A percentile compares a stretch with the other conserved stretches of the same genome.
phyloP scores from a whole-genome alignment of 2,329 filamentous ascomycete species.

The Phyllosticta capitalensis region DNA sequence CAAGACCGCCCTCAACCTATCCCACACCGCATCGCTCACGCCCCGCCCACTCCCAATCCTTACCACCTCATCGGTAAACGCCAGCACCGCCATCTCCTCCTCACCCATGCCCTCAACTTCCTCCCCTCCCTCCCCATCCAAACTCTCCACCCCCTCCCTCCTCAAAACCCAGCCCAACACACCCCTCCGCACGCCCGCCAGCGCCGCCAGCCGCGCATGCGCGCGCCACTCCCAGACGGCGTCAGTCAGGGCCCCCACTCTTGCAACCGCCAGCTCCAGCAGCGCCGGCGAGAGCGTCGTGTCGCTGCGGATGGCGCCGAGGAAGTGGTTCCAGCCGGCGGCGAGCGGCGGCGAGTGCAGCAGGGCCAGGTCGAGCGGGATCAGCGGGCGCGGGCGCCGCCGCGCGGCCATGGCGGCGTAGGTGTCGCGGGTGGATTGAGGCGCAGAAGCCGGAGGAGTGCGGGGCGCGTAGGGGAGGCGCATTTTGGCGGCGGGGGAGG shows the following conservation, averaged over 20 bases:
- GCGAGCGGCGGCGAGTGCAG: conserved; percentile 48
- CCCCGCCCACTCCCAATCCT: conserved; percentile 43
- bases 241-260: conserved; percentile 68
- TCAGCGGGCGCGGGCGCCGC: conserved; percentile 39
- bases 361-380: conserved; percentile 46
- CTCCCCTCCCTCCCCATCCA: conserved; percentile 38
- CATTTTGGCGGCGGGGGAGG: conserved; percentile 31
- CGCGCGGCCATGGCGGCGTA: conserved; percentile 45
- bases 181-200: conserved; percentile 54
- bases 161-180: conserved; percentile 54
- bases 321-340: conserved; percentile 50
- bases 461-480: conserved; percentile 46
- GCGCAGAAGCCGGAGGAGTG: conserved; percentile 36
- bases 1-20: conserved; percentile 50
- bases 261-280: conserved; percentile 72
- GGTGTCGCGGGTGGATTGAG: conserved; percentile 37
- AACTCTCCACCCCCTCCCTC: conserved; percentile 13
- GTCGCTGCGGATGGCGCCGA: conserved; percentile 45
- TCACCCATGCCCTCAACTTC: conserved; percentile 10
- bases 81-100: conserved; percentile 45
- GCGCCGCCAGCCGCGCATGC: conserved; percentile 52
- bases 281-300: conserved; percentile 43
- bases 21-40: conserved; percentile 62
- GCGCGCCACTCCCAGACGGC: conserved; percentile 82
- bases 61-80: conserved; percentile 79